Percentiles rank a stretch among this genome's conserved stretches.
phyloP scores from a whole-genome alignment of 768 basidiomycete species.

The Grammothele lineata region DNA sequence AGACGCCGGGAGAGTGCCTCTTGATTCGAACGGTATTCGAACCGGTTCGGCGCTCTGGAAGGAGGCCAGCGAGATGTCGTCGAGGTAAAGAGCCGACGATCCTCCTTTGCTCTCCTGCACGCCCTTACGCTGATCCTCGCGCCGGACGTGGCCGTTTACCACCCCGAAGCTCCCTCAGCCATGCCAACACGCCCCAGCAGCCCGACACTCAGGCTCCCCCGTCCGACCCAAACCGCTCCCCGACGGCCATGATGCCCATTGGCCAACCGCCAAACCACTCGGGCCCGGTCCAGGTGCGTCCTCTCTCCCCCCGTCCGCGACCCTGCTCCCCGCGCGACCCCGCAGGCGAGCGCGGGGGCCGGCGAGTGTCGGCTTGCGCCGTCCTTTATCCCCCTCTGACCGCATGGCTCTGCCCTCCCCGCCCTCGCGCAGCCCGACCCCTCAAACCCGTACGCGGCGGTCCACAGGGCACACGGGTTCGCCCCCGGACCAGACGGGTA shows the following conservation, averaged over 20 bases:
- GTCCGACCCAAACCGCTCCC: slow-evolving; percentile 13
- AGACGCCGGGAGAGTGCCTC: too few species aligned
- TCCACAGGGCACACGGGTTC: slow-evolving; percentile 5
- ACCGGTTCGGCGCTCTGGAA: slow-evolving; percentile 16
- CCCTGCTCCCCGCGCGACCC: too few species aligned
- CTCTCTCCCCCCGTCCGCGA: not conserved
- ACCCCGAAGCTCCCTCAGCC: slow-evolving; percentile 9
- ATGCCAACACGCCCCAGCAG: not conserved
- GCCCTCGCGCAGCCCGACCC: slow-evolving; percentile 5
- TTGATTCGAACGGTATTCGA: slow-evolving; percentile 16
- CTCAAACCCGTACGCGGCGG: slow-evolving; percentile 9
- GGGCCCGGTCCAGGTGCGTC: slow-evolving; percentile 10
- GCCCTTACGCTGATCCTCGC: not conserved
- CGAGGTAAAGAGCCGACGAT: too few species aligned
- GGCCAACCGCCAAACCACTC: slow-evolving; percentile 15
- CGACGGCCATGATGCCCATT: slow-evolving; percentile 13
- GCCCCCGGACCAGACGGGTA: slow-evolving; percentile 7
- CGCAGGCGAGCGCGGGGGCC: too few species aligned
- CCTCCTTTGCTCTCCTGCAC: not conserved
- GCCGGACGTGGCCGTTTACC: not conserved
- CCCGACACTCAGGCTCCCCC: not conserved
- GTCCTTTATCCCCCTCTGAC: too few species aligned
- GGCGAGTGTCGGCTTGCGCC: too few species aligned
- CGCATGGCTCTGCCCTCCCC: too few species aligned
- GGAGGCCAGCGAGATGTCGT: slow-evolving; percentile 10